A percentile compares a stretch with the other conserved stretches of the same genome.
These are phyloP conservation scores for Leccinum rimulosum DNA, from an alignment of 768 basidiomycete genomes.

Conservation along the genomic window DNA sequence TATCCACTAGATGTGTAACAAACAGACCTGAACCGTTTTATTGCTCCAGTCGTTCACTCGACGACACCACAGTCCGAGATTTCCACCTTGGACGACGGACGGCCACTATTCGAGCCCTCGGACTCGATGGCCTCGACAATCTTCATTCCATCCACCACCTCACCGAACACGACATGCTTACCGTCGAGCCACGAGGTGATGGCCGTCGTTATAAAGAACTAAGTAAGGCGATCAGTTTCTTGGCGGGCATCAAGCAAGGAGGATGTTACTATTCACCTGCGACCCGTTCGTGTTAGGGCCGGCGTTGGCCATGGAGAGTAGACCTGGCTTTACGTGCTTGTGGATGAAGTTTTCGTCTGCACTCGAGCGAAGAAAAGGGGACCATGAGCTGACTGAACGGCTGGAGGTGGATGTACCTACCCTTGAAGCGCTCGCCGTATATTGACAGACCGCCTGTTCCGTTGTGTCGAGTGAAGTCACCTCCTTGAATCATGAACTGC, in stretches of 20 bases:
- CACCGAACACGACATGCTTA: conserved; percentile 40
- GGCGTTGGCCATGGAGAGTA: conserved; percentile 88
- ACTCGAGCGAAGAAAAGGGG: background rate
- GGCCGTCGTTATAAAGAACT: conserved; percentile 80
- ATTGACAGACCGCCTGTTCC: conserved; percentile 86
- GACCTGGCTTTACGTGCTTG: conserved; percentile 59
- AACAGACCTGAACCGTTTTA: background rate
- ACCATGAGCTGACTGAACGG: background rate
- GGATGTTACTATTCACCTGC: conserved; percentile 41
- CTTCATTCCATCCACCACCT: too few relatives aligned
- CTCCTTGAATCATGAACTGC: conserved; percentile 84
- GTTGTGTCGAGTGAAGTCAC: conserved; percentile 75
- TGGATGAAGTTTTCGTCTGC: conserved; percentile 70
- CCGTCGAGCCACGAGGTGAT: conserved; percentile 57
- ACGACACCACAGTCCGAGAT: conserved; percentile 30
- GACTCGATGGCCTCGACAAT: conserved; percentile 32
- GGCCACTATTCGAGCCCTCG: conserved; percentile 27
- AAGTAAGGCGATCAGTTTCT: background rate
- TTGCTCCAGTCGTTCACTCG: conserved; percentile 17
- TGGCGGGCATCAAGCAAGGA: background rate
- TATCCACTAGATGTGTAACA: background rate
- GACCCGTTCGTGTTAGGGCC: conserved; percentile 81
- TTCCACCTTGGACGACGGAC: conserved; percentile 37
- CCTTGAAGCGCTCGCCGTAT: conserved; percentile 76
- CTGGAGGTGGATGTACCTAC: conserved; percentile 37